These are phyloP conservation scores for Taphrina wiesneri DNA, from an alignment of 1,139 yeast genomes.

Conservation along the genomic window DNA sequence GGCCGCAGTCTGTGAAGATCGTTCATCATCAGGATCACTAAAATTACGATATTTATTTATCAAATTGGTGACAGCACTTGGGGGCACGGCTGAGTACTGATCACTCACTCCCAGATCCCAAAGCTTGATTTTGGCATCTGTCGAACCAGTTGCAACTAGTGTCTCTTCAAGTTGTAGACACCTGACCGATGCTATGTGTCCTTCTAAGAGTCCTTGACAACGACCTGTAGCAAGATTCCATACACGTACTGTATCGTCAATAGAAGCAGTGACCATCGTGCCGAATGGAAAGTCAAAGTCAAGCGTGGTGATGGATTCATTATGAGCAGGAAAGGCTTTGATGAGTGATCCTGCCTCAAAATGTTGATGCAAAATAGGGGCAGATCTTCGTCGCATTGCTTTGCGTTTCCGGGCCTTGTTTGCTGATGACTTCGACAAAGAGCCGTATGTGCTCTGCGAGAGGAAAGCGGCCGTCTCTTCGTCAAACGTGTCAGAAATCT, in stretches of 20 bases:
- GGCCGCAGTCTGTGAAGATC: conserved; percentile 41
- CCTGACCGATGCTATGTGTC: conserved; percentile 58
- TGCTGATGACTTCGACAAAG: conserved; percentile 15
- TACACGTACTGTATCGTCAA: conserved; percentile 77
- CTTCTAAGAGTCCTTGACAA: conserved; percentile 43
- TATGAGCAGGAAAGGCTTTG: conserved; percentile 51
- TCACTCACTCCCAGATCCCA: conserved; percentile 55
- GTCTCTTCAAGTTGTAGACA: conserved; percentile 60
- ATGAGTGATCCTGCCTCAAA: conserved; percentile 61
- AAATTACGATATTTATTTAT: conserved; percentile 22
- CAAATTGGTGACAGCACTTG: conserved; percentile 12
- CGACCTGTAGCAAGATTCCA: conserved; percentile 71
- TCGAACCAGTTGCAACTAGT: conserved; percentile 61
- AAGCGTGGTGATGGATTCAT: conserved; percentile 55
- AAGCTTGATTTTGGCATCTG: conserved; percentile 61
- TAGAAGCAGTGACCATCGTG: conserved; percentile 70
- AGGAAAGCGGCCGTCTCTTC: conserved; percentile 23
- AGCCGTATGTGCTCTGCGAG: conserved; percentile 28
- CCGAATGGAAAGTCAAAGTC: conserved; percentile 74
- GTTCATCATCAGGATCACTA: conserved; percentile 38
- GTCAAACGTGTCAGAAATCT: conserved; percentile 8
- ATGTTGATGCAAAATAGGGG: conserved; percentile 62
- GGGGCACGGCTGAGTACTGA: conserved; percentile 36
- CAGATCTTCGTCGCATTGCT: conserved; percentile 50
- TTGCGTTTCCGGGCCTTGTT: conserved; percentile 23